Evolutionary conservation across 305 asterid species (phyloP), one percentile per base, ranked within the genome.

Genomic region (Withania somnifera): DNA sequence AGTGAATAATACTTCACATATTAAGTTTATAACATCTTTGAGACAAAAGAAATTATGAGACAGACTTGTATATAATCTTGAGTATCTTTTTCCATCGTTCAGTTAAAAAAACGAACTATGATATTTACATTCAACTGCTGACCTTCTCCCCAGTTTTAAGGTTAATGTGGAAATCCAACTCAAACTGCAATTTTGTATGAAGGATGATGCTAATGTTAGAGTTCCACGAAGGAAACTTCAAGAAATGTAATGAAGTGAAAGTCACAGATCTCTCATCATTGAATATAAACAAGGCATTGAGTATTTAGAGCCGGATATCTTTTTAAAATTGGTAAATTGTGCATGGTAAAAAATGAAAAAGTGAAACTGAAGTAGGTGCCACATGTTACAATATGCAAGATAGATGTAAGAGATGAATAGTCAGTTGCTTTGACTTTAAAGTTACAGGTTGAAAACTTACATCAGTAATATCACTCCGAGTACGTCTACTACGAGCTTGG

Each of bases 391-490:
- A 8, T 15, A 64, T 7, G 47, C n/a, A 63, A 20, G 30, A 52
- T 63, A 42, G 71, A 47, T 13, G 30, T 15, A 36, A 52, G 66
- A 61, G 83, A 52, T 69, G 64, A 78, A 22, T 7, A n/a, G 56
- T 58, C n/a, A 15, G 60, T 81, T 58, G 24, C 11, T 45, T 60
- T 32, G 36, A 85, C 57, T 20, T 81, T 76, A 76, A 84, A 63
- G 75, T 57, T 42, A 32, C 51, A 51, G 56, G 64, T 32, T 8
- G 53, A 75, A 51, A 47, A 60, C 57, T 86, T 91, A 95, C 98
- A 83, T 92, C 98, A 85, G 88, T 81, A 79, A 91, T 81, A 81
- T 95, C 98, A 87, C 99, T 95, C 84, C 86, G 90, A 63, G 91
- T 86, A 83, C 94, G 93, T 86, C 97, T 90, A 82, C 80, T 91